These are phyloP conservation scores for Fistulinella cinereoalba DNA, from an alignment of 1,284 basidiomycete species.

Conservation along the genomic window DNA sequence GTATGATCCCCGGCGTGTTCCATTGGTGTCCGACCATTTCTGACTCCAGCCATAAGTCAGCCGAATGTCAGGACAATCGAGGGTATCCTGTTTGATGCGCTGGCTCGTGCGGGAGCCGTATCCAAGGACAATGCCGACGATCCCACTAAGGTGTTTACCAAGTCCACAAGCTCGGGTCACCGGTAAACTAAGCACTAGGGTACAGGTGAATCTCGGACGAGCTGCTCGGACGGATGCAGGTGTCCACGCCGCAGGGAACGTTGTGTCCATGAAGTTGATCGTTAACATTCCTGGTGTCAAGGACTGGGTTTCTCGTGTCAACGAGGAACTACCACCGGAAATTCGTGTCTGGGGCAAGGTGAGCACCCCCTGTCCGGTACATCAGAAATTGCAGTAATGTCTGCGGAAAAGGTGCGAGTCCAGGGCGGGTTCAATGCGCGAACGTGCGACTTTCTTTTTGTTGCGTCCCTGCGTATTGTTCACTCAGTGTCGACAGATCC, in stretches of 20 bases:
- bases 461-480: conserved; percentile 2
- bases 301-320: conserved; percentile 76
- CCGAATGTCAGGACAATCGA: conserved; percentile 80
- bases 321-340: conserved; percentile 83
- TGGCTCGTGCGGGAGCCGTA: conserved; percentile 88
- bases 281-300: conserved; percentile 67
- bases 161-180: background rate
- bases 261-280: conserved; percentile 91
- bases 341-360: conserved; percentile 94
- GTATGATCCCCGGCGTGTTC: conserved; percentile 24
- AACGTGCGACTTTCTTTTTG: conserved; percentile 48
- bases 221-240: conserved; percentile 97
- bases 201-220: conserved; percentile 77
- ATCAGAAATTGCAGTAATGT: background rate
- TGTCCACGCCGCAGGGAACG: conserved; percentile 95
- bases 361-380: conserved; percentile 23
- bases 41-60: conserved; percentile 38
- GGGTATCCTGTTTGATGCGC: conserved; percentile 83
- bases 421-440: conserved; percentile 94
- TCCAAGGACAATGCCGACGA: conserved; percentile 92
- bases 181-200: conserved; percentile 1
- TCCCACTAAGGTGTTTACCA: conserved; percentile 69
- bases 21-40: background rate
- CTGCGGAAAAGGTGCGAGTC: conserved; percentile 54
- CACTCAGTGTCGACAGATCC: conserved; percentile 44